These are phyloP conservation scores for Crithidia fasciculata DNA, from an alignment of 208 protist species.

Conservation along the genomic window DNA sequence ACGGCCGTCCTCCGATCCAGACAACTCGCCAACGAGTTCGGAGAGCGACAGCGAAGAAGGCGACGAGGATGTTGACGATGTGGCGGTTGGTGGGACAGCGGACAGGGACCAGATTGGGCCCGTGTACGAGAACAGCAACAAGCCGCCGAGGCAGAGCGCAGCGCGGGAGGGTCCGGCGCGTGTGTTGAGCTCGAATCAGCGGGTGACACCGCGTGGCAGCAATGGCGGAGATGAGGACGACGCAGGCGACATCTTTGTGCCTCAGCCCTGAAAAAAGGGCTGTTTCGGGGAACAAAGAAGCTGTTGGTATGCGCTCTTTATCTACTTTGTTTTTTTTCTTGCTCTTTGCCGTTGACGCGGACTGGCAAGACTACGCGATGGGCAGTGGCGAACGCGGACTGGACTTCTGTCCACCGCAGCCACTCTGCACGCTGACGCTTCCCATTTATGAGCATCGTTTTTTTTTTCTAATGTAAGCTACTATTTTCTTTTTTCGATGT, in stretches of 20 bases:
- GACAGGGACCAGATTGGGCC: background rate
- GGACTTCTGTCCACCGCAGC: no score
- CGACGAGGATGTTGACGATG: background rate
- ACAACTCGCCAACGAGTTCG: slow-evolving; percentile 39
- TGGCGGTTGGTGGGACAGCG: background rate
- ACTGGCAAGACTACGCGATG: no score
- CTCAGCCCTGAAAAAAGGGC: background rate
- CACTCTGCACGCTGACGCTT: no score
- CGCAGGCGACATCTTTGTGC: slow-evolving; percentile 26
- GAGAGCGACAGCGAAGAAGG: slow-evolving; percentile 20
- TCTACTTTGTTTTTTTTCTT: background rate
- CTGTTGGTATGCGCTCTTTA: background rate
- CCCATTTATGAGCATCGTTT: no score
- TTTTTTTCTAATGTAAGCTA: no score
- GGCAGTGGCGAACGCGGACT: no score
- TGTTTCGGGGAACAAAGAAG: background rate
- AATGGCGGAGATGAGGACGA: slow-evolving; percentile 12
- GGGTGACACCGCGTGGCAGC: background rate
- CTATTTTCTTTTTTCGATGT: no score
- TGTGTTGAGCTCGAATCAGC: slow-evolving; percentile 34
- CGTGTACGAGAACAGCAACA: slow-evolving; percentile 4
- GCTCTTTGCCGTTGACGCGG: no score
- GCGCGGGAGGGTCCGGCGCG: slow-evolving; percentile 7
- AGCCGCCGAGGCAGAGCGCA: background rate
- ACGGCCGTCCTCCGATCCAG: slow-evolving; percentile 19